A percentile compares a stretch with the other conserved stretches of the same genome.
Evolutionary conservation across 2,329 filamentous ascomycete species (phyloP).

Genomic region (Trichoderma brevicompactum): DNA sequence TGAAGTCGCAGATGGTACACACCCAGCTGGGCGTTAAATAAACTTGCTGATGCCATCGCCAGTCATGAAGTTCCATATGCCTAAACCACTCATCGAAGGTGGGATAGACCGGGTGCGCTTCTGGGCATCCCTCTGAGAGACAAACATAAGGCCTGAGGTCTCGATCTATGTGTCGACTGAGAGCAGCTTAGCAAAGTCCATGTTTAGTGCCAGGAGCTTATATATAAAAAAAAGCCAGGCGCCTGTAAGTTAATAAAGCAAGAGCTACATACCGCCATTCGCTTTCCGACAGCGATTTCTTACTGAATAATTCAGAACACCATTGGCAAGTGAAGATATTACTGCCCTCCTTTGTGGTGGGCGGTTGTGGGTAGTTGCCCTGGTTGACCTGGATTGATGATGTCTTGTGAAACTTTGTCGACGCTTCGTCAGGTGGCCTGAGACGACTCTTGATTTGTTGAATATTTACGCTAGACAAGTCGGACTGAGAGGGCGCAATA

Average conservation of each 20-base stretch:
- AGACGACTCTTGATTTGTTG: slow-evolving; percentile 8
- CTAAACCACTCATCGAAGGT: slow-evolving; percentile 20
- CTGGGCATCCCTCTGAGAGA: slow-evolving; percentile 13
- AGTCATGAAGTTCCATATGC: slow-evolving; percentile 23
- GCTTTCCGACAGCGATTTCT: background rate
- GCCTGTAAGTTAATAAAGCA: too few species aligned
- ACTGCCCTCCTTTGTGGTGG: background rate
- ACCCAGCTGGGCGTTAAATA: slow-evolving; percentile 19
- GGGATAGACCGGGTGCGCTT: background rate
- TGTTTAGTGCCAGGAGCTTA: background rate
- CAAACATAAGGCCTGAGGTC: slow-evolving; percentile 31
- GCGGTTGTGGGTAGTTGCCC: slow-evolving; percentile 7
- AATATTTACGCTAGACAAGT: slow-evolving; percentile 4
- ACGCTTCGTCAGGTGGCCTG: background rate
- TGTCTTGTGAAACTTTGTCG: slow-evolving; percentile 6
- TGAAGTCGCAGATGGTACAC: slow-evolving; percentile 5
- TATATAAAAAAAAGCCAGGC: background rate
- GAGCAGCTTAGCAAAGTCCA: background rate
- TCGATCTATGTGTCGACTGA: slow-evolving; percentile 26
- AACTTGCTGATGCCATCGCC: slow-evolving; percentile 15
- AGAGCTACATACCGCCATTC: slow-evolving; percentile 10
- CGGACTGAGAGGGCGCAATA: background rate
- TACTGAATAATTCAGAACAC: background rate
- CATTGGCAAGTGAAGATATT: background rate
- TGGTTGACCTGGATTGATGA: slow-evolving; percentile 20